phyloP scores from a whole-genome alignment of 2,329 filamentous ascomycete genomes.

The Blastomyces silverae region DNA sequence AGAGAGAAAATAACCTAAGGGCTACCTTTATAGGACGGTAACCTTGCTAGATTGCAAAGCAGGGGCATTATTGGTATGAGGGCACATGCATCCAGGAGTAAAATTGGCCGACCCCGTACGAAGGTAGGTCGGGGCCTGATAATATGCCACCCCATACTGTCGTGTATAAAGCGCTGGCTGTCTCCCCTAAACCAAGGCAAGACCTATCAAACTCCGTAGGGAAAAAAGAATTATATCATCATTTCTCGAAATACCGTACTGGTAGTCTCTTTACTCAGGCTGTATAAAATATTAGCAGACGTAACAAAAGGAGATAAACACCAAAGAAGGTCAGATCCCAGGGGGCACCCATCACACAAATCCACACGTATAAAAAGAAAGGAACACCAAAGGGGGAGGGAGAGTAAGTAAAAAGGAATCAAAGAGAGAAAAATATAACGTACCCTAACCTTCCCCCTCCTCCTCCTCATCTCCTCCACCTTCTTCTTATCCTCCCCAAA shows the following conservation, averaged over 20 bases:
- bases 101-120: neutral
- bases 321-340: neutral
- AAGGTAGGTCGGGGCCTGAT: too few relatives aligned
- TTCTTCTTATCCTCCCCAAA: slow-evolving; percentile 72
- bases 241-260: neutral
- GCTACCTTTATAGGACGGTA: neutral
- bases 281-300: neutral
- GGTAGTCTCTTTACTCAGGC: neutral
- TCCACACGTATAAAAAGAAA: neutral
- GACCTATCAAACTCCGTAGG: neutral
- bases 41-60: neutral
- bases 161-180: too few relatives aligned
- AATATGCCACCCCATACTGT: neutral
- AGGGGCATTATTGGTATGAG: neutral
- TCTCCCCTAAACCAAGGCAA: neutral
- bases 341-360: neutral
- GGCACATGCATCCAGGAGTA: neutral
- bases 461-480: slow-evolving; percentile 62
- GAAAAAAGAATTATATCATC: neutral
- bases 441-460: slow-evolving; percentile 55
- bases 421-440: slow-evolving; percentile 16
- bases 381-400: neutral
- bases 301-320: neutral
- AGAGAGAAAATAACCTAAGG: neutral
- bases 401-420: neutral